Percentiles rank a stretch among this genome's conserved stretches.
These are phyloP conservation scores for Venturia pyrina DNA, from an alignment of 2,329 filamentous ascomycete species.

Conservation along the genomic window DNA sequence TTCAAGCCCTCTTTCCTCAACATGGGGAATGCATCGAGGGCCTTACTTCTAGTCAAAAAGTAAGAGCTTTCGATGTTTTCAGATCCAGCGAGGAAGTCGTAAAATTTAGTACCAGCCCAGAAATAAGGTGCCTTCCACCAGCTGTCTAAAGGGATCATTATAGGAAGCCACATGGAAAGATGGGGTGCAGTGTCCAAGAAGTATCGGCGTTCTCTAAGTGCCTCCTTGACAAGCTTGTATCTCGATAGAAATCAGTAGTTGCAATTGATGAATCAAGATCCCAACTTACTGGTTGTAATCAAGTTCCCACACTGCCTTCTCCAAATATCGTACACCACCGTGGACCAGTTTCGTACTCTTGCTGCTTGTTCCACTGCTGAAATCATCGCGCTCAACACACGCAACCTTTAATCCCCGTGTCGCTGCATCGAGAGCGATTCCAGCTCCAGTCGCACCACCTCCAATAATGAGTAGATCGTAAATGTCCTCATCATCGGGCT, in stretches of 20 bases:
- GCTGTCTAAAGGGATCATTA: constrained; percentile 71
- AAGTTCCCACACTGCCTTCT: constrained; percentile 78
- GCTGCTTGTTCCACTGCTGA: constrained; percentile 70
- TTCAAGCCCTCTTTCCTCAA: constrained; percentile 68
- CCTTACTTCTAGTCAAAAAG: constrained; percentile 78
- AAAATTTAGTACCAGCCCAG: constrained; percentile 69
- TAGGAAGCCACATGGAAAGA: constrained; percentile 69
- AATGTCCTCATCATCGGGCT: constrained; percentile 36
- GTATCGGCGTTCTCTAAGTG: constrained; percentile 70
- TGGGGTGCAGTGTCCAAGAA: constrained; percentile 77
- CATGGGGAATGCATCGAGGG: constrained; percentile 82
- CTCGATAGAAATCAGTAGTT: constrained; percentile 17
- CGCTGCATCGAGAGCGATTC: constrained; percentile 71
- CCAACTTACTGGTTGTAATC: constrained; percentile 62
- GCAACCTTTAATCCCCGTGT: constrained; percentile 72
- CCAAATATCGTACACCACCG: constrained; percentile 73
- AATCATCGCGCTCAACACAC: constrained; percentile 74
- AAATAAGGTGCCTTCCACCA: constrained; percentile 81
- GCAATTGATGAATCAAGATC: neutral
- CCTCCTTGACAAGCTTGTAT: constrained; percentile 67
- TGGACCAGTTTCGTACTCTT: constrained; percentile 85
- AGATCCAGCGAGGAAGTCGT: constrained; percentile 74
- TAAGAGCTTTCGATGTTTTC: constrained; percentile 86
- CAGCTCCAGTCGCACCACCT: constrained; percentile 68
- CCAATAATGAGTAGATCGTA: constrained; percentile 75